These are phyloP conservation scores for Candolleomyces eurysporus DNA, from an alignment of 768 basidiomycete genomes.

Conservation along the genomic window DNA sequence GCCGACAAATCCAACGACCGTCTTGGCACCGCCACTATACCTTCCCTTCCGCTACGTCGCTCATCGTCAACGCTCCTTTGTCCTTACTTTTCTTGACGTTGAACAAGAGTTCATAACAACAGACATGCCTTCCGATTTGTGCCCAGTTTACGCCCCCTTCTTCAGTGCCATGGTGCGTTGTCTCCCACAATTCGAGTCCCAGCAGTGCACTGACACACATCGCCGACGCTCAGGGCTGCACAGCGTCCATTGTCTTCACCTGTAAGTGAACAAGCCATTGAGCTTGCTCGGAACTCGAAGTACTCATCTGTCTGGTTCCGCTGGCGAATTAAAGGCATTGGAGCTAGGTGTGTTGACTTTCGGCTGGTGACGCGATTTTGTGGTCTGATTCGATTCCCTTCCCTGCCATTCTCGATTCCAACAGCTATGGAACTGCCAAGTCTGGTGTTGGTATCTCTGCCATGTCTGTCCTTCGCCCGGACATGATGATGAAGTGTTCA, in stretches of 20 bases:
- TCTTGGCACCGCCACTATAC: slow-evolving; percentile 4
- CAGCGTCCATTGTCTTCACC: slow-evolving; percentile 95
- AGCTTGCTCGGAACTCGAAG: not conserved
- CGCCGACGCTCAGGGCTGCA: slow-evolving; percentile 70
- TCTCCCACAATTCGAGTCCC: not conserved
- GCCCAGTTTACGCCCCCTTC: slow-evolving; percentile 96
- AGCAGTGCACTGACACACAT: slow-evolving; percentile 14
- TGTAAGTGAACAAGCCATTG: slow-evolving; percentile 52
- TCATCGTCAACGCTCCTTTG: slow-evolving; percentile 4
- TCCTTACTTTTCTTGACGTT: not conserved
- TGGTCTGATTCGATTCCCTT: slow-evolving; percentile 14
- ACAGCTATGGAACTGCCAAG: slow-evolving; percentile 97
- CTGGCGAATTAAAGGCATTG: slow-evolving; percentile 55
- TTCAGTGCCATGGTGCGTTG: slow-evolving; percentile 90
- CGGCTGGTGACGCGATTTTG: slow-evolving; percentile 7
- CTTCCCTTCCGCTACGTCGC: slow-evolving; percentile 11
- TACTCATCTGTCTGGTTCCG: not conserved
- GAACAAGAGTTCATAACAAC: not conserved
- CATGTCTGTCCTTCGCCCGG: slow-evolving; percentile 96
- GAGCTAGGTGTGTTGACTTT: slow-evolving; percentile 60
- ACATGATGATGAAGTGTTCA: slow-evolving; percentile 97
- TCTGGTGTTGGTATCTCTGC: slow-evolving; percentile 97
- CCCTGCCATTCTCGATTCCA: slow-evolving; percentile 5
- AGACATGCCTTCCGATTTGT: slow-evolving; percentile 69
- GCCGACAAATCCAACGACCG: slow-evolving; percentile 4